Percentiles rank a stretch among this genome's conserved stretches.
phyloP scores from a whole-genome alignment of 2,329 filamentous ascomycete species.

The Calonectria pseudoreteaudii region DNA sequence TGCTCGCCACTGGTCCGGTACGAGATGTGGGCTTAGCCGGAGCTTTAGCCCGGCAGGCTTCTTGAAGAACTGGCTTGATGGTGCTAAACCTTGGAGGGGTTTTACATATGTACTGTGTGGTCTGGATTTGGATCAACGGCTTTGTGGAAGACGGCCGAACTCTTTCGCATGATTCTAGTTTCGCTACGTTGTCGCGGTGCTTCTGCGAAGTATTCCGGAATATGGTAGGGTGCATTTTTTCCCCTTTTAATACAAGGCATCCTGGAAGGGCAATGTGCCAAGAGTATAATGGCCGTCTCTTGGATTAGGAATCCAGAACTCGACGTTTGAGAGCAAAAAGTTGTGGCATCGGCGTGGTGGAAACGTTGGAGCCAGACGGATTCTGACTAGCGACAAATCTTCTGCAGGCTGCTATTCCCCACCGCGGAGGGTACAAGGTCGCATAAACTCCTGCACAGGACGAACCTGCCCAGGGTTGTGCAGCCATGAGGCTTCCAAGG shows the following conservation, averaged over 20 bases:
- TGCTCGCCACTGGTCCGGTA: background rate
- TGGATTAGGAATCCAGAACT: background rate
- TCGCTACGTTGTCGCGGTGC: background rate
- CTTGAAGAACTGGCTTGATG: background rate
- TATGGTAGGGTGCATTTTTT: background rate
- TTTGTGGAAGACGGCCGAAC: background rate
- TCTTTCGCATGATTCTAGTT: background rate
- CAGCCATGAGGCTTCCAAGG: slow-evolving; percentile 4
- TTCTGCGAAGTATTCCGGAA: background rate
- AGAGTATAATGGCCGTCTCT: background rate
- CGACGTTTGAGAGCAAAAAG: slow-evolving; percentile 5
- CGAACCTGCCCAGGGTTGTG: slow-evolving; percentile 1
- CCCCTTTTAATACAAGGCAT: background rate
- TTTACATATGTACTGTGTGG: background rate
- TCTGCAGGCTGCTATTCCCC: slow-evolving; percentile 24
- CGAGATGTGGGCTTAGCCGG: background rate
- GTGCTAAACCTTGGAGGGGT: slow-evolving; percentile 12
- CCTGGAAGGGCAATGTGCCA: background rate
- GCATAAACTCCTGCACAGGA: slow-evolving; percentile 18
- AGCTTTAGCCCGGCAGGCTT: background rate
- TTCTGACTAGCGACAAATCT: slow-evolving; percentile 34
- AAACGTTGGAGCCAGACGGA: slow-evolving; percentile 30
- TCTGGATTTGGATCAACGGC: background rate
- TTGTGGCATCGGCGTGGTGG: slow-evolving; percentile 2
- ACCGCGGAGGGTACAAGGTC: slow-evolving; percentile 23